Conservation (phyloP, 129 eudicot species). For the Heracleum sosnowskyi region DNA sequence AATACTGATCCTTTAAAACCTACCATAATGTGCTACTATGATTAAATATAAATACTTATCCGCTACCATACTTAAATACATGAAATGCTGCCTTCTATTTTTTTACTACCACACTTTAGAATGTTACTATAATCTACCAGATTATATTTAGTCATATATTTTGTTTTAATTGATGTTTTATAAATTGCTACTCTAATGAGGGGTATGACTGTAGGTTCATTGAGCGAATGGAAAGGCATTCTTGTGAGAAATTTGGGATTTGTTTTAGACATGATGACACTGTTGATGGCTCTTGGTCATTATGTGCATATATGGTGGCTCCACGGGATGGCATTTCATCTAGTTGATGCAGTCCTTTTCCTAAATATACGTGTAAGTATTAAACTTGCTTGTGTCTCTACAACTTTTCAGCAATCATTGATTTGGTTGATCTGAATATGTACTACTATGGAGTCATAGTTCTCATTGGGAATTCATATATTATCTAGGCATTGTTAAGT, state of each 20-base stretch:
- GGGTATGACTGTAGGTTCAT: constrained; percentile 50
- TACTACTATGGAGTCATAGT: background rate
- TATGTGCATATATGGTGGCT: constrained; percentile 95
- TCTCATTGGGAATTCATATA: constrained; percentile 2
- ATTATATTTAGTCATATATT: background rate
- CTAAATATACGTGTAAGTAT: constrained; percentile 74
- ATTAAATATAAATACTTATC: no score
- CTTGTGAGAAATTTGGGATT: constrained; percentile 72
- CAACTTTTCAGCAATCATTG: background rate
- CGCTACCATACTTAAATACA: background rate
- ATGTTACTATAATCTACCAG: background rate
- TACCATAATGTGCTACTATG: background rate
- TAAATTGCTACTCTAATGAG: background rate
- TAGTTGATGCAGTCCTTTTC: constrained; percentile 82
- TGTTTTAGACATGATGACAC: constrained; percentile 82
- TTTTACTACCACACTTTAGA: no score
- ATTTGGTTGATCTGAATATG: constrained; percentile 1
- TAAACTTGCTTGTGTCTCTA: constrained; percentile 4
- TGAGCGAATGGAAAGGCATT: constrained; percentile 84
- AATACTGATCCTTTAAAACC: background rate
- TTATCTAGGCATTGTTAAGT: constrained; percentile 72
- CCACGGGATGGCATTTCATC: constrained; percentile 97
- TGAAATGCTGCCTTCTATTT: background rate
- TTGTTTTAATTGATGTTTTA: background rate
- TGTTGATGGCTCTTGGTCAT: constrained; percentile 90